A percentile compares a stretch with the other conserved stretches of the same genome.
Conservation (phyloP, 495 filamentous ascomycete species). For the Entonaema liquescens region DNA sequence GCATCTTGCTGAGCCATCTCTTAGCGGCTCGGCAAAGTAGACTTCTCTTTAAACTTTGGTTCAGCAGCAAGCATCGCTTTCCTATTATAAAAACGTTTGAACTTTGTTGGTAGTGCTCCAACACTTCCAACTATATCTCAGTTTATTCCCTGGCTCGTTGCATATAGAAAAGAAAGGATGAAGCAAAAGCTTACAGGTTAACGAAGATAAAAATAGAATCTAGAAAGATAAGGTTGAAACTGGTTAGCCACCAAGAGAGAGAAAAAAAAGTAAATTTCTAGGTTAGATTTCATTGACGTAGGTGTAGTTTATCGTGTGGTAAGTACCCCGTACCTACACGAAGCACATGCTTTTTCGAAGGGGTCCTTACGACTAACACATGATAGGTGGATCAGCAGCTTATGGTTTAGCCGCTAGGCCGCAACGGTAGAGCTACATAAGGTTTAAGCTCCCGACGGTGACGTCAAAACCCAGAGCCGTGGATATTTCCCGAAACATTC, state of each 20-base stretch:
- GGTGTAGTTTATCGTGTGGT: background rate
- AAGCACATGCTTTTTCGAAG: background rate
- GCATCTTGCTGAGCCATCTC: constrained; percentile 25
- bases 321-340: too few species aligned
- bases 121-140: too few species aligned
- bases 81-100: background rate
- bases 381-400: background rate
- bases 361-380: constrained; percentile 1
- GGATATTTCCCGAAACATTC: constrained; percentile 11
- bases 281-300: constrained; percentile 24
- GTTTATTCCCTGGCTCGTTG: background rate
- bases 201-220: background rate
- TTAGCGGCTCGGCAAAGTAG: constrained; percentile 2
- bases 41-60: constrained; percentile 5
- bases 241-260: background rate
- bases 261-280: background rate
- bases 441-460: constrained; percentile 31
- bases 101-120: background rate
- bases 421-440: background rate
- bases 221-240: background rate
- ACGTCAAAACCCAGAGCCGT: constrained; percentile 22
- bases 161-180: background rate
- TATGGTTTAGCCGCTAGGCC: constrained; percentile 5
- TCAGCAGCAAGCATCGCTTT: constrained; percentile 7
- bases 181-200: background rate